Conservation (phyloP, 2,329 filamentous ascomycete species). For the Talaromyces sp. region DNA sequence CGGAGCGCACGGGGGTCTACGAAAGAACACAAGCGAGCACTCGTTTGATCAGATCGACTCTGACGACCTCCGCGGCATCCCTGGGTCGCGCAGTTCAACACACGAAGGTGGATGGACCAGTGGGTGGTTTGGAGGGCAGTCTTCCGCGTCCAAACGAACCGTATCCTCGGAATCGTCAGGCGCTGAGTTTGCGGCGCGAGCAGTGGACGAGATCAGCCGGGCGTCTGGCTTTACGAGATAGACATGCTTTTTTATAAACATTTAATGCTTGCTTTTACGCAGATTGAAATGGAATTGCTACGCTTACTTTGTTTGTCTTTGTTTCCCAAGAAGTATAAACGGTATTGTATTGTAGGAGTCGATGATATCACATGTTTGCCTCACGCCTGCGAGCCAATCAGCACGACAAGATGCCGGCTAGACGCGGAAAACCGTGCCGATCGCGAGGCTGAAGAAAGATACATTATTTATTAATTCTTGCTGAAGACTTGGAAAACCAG, state of each 20-base stretch:
- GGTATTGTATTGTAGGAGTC: background rate
- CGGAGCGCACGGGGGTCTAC: constrained; percentile 43
- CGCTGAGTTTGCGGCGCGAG: constrained; percentile 23
- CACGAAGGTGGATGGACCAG: constrained; percentile 6
- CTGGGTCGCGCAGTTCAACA: background rate
- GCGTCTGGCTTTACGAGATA: constrained; percentile 10
- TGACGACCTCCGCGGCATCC: constrained; percentile 46
- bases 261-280: background rate
- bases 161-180: constrained; percentile 16
- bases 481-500: too few species aligned
- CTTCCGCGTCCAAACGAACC: constrained; percentile 1
- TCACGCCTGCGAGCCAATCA: background rate
- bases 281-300: background rate
- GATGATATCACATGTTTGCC: background rate
- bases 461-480: background rate
- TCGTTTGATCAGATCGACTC: constrained; percentile 88
- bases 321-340: background rate
- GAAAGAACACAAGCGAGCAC: constrained; percentile 76
- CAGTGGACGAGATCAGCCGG: constrained; percentile 21
- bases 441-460: background rate
- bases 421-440: background rate
- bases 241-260: background rate
- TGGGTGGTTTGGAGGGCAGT: constrained; percentile 9
- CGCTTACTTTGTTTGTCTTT: background rate
- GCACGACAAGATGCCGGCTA: background rate